A percentile compares a stretch with the other conserved stretches of the same genome.
phyloP scores from a whole-genome alignment of 345 rosid genomes.

The Populus euphratica region DNA sequence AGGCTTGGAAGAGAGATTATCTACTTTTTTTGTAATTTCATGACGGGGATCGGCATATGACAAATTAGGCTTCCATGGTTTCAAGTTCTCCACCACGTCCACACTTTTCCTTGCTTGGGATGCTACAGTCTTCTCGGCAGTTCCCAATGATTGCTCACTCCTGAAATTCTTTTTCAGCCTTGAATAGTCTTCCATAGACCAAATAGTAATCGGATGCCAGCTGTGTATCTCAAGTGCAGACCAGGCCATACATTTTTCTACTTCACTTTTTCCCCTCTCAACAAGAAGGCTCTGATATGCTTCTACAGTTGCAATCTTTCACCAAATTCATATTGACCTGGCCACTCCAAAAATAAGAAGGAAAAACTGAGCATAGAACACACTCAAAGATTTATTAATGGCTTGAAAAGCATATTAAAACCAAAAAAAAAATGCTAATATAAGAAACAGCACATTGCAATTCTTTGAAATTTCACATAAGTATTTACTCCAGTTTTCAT shows the following conservation, averaged over 20 bases:
- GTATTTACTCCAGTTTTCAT: not conserved
- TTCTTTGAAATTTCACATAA: not conserved
- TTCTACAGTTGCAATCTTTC: slow-evolving; percentile 14
- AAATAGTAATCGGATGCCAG: slow-evolving; percentile 2
- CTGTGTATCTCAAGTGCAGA: slow-evolving; percentile 8
- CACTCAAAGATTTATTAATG: not conserved
- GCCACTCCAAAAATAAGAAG: slow-evolving; percentile 11
- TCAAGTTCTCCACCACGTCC: slow-evolving; percentile 38
- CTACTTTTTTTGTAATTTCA: slow-evolving; percentile 40
- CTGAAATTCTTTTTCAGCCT: slow-evolving; percentile 32
- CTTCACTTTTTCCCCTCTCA: not conserved
- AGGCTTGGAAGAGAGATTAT: slow-evolving; percentile 35
- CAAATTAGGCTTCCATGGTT: slow-evolving; percentile 38
- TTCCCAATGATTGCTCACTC: slow-evolving; percentile 29
- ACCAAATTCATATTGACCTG: slow-evolving; percentile 8
- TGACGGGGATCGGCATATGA: slow-evolving; percentile 46
- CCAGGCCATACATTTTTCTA: not conserved
- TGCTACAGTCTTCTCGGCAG: slow-evolving; percentile 26
- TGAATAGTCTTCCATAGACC: slow-evolving; percentile 42
- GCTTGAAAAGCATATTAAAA: not conserved
- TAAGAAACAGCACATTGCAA: not conserved
- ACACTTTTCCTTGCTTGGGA: slow-evolving; percentile 24
- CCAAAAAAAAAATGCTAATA: not conserved
- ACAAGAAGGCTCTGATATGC: not conserved
- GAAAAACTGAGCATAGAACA: not conserved